These are phyloP conservation scores for Dichotomocladium elegans DNA, from an alignment of 371 early-diverging fungal species.

Conservation along the genomic window DNA sequence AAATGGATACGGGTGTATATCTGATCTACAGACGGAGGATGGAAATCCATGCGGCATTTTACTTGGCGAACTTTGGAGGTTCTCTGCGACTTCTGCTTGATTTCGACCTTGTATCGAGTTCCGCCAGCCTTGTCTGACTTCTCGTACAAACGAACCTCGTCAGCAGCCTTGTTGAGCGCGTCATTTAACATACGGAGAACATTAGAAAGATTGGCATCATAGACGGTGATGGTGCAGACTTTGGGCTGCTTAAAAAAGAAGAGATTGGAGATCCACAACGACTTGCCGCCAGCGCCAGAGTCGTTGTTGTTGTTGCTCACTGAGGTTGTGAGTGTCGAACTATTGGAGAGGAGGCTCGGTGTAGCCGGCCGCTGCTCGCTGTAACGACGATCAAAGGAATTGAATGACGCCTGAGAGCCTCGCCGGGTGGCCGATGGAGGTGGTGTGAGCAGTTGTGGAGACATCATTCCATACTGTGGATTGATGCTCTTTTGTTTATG, in stretches of 20 bases:
- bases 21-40: constrained; percentile 20
- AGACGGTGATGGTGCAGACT: constrained; percentile 32
- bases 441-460: neutral
- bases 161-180: constrained; percentile 27
- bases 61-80: constrained; percentile 29
- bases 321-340: constrained; percentile 28
- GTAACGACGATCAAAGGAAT: constrained; percentile 28
- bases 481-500: constrained; percentile 7
- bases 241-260: constrained; percentile 51
- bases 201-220: constrained; percentile 20
- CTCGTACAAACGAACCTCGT: constrained; percentile 37
- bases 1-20: constrained; percentile 27
- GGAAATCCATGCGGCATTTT: constrained; percentile 41
- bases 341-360: constrained; percentile 34
- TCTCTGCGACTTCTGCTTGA: constrained; percentile 23
- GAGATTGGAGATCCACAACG: constrained; percentile 40
- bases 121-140: constrained; percentile 33
- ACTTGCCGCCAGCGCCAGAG: no score
- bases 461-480: no score
- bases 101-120: constrained; percentile 40
- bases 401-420: constrained; percentile 30
- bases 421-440: constrained; percentile 12
- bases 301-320: neutral
- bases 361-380: constrained; percentile 27
- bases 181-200: constrained; percentile 27